phyloP scores from a whole-genome alignment of 1,139 yeast species.

The Lodderomyces margitis region DNA sequence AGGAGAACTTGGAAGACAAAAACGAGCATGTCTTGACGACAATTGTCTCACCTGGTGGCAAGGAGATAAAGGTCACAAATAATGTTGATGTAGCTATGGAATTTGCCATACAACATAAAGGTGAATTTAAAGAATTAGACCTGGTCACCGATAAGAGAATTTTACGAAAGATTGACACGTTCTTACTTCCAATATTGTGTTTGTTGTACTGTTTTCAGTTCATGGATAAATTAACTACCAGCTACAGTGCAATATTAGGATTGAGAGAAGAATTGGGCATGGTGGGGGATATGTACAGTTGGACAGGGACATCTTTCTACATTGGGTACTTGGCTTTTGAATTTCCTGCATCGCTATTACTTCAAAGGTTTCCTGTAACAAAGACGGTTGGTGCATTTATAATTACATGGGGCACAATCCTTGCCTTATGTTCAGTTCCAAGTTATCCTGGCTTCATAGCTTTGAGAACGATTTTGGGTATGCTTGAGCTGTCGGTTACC shows the following conservation, averaged over 20 bases:
- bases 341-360: constrained; percentile 40
- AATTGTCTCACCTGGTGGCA: constrained; percentile 28
- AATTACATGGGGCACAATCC: constrained; percentile 29
- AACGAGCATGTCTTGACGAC: constrained; percentile 22
- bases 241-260: constrained; percentile 63
- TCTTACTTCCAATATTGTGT: constrained; percentile 55
- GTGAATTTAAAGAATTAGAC: constrained; percentile 18
- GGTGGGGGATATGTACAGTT: constrained; percentile 51
- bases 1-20: constrained; percentile 9
- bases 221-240: constrained; percentile 61
- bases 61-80: constrained; percentile 27
- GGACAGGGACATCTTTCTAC: constrained; percentile 59
- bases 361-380: constrained; percentile 38
- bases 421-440: constrained; percentile 29
- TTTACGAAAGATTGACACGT: constrained; percentile 50
- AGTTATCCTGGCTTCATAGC: constrained; percentile 31
- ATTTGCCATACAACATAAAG: constrained; percentile 21
- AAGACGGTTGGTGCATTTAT: constrained; percentile 25
- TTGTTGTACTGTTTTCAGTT: constrained; percentile 56
- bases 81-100: constrained; percentile 37
- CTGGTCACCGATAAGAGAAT: constrained; percentile 18
- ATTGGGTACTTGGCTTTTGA: constrained; percentile 51
- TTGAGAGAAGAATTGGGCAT: constrained; percentile 46
- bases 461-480: constrained; percentile 43
- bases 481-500: constrained; percentile 51